Base-by-base conservation (phyloP, 2,329 filamentous ascomycete genomes). In the Nemania sp. region DNA sequence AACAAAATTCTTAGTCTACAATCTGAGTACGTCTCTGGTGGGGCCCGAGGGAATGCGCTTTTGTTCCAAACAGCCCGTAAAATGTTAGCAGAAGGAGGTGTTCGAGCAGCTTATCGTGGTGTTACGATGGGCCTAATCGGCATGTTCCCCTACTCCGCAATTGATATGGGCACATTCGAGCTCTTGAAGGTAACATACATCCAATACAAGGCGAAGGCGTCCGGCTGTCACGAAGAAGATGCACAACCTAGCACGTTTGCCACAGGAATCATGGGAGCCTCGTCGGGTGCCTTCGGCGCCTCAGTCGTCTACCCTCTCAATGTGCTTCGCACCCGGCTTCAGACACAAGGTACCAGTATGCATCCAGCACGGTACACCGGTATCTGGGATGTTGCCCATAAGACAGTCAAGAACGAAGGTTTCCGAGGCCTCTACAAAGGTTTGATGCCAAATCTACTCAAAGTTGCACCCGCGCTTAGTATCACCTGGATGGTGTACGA, bases 91-190 rank as follows among this genome's bases (percentile, higher is more conserved):
- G 88, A 90, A 67, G 92, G 93, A 66, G 93, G 93, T 24, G 73
- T 94, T 29, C 84, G 88, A 35, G 87, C 92, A 6, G 95, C 94
- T 70, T 99, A 98, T 80, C 93, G 95, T 62, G 96, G 96, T 47
- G 87, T 99, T 38, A 94, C 94, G 0, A 96, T 98, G 88, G 96
- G 96, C 18, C 86, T 99, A 3, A 83, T 98, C 58, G 96, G 96
- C 78, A 98, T 98, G 90, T 99, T 99, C 76, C 96, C 96, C 0
- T 99, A 98, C 79, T 95, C 94, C 49, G 96, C 96, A 57, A 97
- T 99, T 77, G 96, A 99, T 78, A 91, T 99, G 76, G 93, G 93
- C 72, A 97, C 93, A 0, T 99, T 98, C 77, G 96, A 99, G 81
- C 89, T 96, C 68, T 87, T 98, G 69, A 99, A 99, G 81, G 89